Conservation (phyloP, 371 early-diverging fungal genomes). For the Paraphysoderma sedebokerense region DNA sequence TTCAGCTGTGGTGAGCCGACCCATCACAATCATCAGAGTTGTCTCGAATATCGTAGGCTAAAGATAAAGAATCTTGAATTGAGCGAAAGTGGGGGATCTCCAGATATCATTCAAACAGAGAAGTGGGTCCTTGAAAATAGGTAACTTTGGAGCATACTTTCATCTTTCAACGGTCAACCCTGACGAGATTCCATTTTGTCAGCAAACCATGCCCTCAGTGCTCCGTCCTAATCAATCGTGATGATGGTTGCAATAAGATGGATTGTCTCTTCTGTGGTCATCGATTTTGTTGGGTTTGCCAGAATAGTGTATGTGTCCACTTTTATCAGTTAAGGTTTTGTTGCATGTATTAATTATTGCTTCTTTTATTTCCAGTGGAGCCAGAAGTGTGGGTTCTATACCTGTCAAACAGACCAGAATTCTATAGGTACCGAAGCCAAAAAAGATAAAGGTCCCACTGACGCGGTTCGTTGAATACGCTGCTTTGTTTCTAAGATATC, state of each 20-base stretch:
- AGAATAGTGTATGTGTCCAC: no score
- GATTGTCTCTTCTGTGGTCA: conserved; percentile 54
- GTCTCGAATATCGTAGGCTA: conserved; percentile 12
- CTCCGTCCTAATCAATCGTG: conserved; percentile 51
- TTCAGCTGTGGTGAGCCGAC: conserved; percentile 35
- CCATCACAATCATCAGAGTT: conserved; percentile 17
- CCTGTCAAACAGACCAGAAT: no score
- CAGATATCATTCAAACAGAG: conserved; percentile 6
- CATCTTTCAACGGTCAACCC: neutral
- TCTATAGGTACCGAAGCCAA: no score
- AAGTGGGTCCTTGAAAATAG: neutral
- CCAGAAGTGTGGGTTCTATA: no score
- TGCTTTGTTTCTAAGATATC: no score
- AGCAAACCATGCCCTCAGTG: conserved; percentile 51
- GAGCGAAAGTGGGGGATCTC: conserved; percentile 29
- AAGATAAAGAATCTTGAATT: conserved; percentile 18
- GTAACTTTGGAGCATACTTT: neutral
- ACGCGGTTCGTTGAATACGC: no score
- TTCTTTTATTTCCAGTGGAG: no score
- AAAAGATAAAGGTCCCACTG: no score
- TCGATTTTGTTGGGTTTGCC: conserved; percentile 48
- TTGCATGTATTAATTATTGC: no score
- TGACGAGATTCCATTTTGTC: no score
- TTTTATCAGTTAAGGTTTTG: no score
- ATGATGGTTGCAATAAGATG: conserved; percentile 65